Evolutionary conservation across 2,329 filamentous ascomycete genomes (phyloP), one percentile per base, ranked within the genome.

Genomic region (Sporothrix brasiliensis): DNA sequence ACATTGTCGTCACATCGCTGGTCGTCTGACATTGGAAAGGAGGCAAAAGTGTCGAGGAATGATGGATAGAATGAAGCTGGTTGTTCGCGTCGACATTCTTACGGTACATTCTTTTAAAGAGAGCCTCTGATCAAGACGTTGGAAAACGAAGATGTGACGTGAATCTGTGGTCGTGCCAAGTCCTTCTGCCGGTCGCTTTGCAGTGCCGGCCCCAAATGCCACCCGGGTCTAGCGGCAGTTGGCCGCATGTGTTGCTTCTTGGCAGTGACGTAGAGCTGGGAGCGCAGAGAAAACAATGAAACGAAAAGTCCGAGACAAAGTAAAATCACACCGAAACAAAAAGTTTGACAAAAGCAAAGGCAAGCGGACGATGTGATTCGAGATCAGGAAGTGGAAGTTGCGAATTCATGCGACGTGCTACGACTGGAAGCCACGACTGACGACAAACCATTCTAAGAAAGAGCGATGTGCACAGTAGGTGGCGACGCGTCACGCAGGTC

Each of bases 91-190:
- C n/a, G 56, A 14, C 10, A 11, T 50, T 19, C 19, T n/a, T 21
- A n/a, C 19, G 49, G 49, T 2, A 19, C 49, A 5, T 50, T 19
- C 21, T 21, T 9, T 13, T 14, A 16, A 14, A 44, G 56, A 24
- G 19, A 3, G 16, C 19, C 39, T 13, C n/a, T 27, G 11, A 14
- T 34, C 14, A 24, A 16, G 4, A 30, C 34, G 34, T 7, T 44
- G 30, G 13, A 13, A 63, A 27, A 7, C 11, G 39, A 63, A 44
- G 58, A 27, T 16, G 30, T 4, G 13, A 3, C 5, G 58, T 61
- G 39, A 39, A 44, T 44, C 27, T n/a, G n/a, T 14, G 39, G 39
- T 24, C 39, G n/a, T 61, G 58, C 58, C 58, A 61, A 61, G 58
- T 21, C 58, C 58, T 47, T 63, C 39, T 44, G 10, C 56, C 39